These are phyloP conservation scores for Candida vartiovaarae DNA, from an alignment of 805 yeast species.

Conservation along the genomic window DNA sequence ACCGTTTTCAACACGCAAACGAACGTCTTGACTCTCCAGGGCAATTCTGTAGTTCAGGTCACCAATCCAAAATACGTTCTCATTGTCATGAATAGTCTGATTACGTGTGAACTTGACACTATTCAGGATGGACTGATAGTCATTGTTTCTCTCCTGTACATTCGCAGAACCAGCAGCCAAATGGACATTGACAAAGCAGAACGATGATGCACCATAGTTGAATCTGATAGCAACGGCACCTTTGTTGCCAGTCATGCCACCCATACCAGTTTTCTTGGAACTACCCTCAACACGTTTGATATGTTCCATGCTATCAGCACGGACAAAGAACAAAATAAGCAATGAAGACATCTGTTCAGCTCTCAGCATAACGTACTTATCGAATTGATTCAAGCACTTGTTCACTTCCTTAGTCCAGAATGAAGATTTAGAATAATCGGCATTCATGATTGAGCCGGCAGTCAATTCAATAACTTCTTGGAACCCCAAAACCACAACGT, in stretches of 20 bases:
- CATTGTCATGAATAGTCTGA: constrained; percentile 71
- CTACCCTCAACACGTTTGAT: constrained; percentile 89
- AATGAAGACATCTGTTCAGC: constrained; percentile 73
- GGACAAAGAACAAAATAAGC: constrained; percentile 56
- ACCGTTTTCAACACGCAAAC: constrained; percentile 40
- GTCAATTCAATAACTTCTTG: constrained; percentile 93
- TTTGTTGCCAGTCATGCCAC: constrained; percentile 95
- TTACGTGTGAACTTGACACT: constrained; percentile 80
- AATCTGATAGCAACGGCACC: constrained; percentile 94
- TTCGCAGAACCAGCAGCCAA: constrained; percentile 88
- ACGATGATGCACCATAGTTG: constrained; percentile 69
- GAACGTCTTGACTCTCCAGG: constrained; percentile 66
- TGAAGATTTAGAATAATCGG: constrained; percentile 69
- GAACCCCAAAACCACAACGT: constrained; percentile 80
- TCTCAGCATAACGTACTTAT: constrained; percentile 55
- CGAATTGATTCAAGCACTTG: constrained; percentile 51
- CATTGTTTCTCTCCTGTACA: constrained; percentile 77
- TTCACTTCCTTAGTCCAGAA: constrained; percentile 74
- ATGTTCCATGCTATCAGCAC: constrained; percentile 35
- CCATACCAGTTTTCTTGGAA: constrained; percentile 90
- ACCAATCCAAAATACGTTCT: constrained; percentile 87
- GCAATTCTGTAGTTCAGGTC: constrained; percentile 83
- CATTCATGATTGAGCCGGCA: constrained; percentile 82
- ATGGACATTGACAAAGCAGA: constrained; percentile 86
- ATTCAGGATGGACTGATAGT: constrained; percentile 65